Conservation (phyloP, 2,329 filamentous ascomycete genomes). For the Aspergillus proliferans region DNA sequence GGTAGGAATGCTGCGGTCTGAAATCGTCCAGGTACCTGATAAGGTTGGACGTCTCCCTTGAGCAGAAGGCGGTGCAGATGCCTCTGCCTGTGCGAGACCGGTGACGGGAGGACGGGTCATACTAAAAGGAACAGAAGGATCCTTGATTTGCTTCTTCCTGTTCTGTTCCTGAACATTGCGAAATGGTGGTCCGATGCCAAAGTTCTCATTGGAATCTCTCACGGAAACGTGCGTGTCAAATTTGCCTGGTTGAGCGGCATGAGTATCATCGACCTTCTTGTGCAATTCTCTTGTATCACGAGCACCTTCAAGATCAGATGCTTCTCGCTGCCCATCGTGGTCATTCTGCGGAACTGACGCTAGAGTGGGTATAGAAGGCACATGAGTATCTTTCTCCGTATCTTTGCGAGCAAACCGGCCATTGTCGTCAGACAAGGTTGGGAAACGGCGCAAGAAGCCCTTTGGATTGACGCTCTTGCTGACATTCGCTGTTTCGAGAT, state of each 20-base stretch:
- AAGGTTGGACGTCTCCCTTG: constrained; percentile 29
- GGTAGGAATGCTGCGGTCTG: constrained; percentile 41
- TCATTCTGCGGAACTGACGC: constrained; percentile 42
- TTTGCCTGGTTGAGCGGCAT: constrained; percentile 12
- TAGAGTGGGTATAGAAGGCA: constrained; percentile 46
- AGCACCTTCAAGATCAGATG: constrained; percentile 11
- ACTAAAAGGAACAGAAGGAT: constrained; percentile 22
- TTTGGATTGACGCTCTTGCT: constrained; percentile 25
- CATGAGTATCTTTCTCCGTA: constrained; percentile 31
- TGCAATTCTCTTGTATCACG: constrained; percentile 4
- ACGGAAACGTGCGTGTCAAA: constrained; percentile 3
- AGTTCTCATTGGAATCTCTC: constrained; percentile 14
- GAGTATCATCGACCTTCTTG: constrained; percentile 4
- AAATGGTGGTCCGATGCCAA: constrained; percentile 27
- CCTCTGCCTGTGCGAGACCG: constrained; percentile 38
- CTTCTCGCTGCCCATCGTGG: constrained; percentile 22
- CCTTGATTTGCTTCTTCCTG: constrained; percentile 21
- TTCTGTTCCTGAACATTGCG: constrained; percentile 16
- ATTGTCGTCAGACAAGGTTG: constrained; percentile 31
- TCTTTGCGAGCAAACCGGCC: constrained; percentile 26
- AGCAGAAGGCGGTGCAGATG: constrained; percentile 18
- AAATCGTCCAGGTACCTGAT: constrained; percentile 53
- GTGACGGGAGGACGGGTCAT: constrained; percentile 39
- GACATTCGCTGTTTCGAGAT: constrained; percentile 27
- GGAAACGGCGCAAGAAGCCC: constrained; percentile 24